A percentile compares a stretch with the other conserved stretches of the same genome.
Evolutionary conservation across 2,329 filamentous ascomycete species (phyloP).

Genomic region (Ascochyta pisi): DNA sequence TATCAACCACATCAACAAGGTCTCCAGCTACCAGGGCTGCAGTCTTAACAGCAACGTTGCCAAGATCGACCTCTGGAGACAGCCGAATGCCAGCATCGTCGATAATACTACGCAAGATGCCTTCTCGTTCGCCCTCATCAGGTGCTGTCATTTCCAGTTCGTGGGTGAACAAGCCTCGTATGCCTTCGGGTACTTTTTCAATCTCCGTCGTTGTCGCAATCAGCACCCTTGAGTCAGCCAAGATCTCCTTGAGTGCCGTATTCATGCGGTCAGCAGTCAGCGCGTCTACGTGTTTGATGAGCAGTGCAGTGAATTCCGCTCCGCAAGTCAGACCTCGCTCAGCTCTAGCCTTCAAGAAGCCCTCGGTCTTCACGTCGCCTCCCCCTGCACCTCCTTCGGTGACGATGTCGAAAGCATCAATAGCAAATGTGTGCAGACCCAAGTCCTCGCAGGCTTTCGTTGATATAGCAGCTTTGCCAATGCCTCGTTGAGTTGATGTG

Average conservation of each 20-base stretch:
- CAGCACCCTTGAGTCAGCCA: constrained; percentile 79
- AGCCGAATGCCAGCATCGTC: constrained; percentile 77
- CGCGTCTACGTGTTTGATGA: constrained; percentile 91
- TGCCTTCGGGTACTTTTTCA: constrained; percentile 89
- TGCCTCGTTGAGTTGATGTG: constrained; percentile 89
- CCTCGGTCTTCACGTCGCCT: constrained; percentile 92
- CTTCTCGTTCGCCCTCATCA: constrained; percentile 89
- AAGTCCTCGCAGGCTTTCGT: constrained; percentile 82
- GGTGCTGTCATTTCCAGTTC: constrained; percentile 93
- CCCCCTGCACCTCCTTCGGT: constrained; percentile 89
- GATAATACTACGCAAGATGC: constrained; percentile 80
- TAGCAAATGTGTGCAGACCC: constrained; percentile 84
- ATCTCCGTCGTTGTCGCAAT: constrained; percentile 95
- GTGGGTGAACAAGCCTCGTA: constrained; percentile 91
- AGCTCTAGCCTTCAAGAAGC: constrained; percentile 83
- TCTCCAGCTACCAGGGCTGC: constrained; percentile 94
- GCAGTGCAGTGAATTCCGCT: constrained; percentile 77
- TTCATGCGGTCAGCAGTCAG: constrained; percentile 91
- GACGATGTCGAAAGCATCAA: constrained; percentile 92
- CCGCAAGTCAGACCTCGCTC: constrained; percentile 91
- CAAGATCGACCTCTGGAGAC: constrained; percentile 82
- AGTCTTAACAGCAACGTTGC: constrained; percentile 89
- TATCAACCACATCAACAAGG: constrained; percentile 90
- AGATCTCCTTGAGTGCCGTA: constrained; percentile 80
- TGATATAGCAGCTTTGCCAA: constrained; percentile 86